A percentile compares a stretch with the other conserved stretches of the same genome.
phyloP scores from a whole-genome alignment of 2,329 filamentous ascomycete genomes.

The Helotiales sp. region DNA sequence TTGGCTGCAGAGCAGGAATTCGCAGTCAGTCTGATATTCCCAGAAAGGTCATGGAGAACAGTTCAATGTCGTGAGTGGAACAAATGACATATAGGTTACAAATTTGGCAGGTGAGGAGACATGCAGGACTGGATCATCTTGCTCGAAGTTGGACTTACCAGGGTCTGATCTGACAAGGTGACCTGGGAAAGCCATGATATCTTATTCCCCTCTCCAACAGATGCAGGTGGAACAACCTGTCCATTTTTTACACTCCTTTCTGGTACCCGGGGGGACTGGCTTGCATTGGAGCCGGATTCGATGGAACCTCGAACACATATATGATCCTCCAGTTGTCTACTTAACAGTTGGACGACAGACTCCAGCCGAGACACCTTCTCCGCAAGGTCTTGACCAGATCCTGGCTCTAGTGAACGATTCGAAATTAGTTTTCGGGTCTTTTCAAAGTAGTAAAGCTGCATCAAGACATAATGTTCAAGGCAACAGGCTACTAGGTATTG shows the following conservation, averaged over 20 bases:
- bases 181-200: background rate
- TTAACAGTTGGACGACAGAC: slow-evolving; percentile 9
- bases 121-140: too few relatives aligned
- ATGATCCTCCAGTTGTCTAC: slow-evolving; percentile 9
- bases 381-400: slow-evolving; percentile 7
- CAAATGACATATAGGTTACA: too few relatives aligned
- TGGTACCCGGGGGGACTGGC: background rate
- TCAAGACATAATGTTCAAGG: background rate
- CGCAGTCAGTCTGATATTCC: too few relatives aligned
- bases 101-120: too few relatives aligned
- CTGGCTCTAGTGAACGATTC: background rate
- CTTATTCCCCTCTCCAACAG: background rate
- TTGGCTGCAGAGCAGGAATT: too few relatives aligned
- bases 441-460: background rate
- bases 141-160: too few relatives aligned
- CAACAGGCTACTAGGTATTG: background rate
- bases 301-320: background rate
- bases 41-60: too few relatives aligned
- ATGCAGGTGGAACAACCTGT: background rate
- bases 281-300: background rate
- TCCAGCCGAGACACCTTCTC: slow-evolving; percentile 12
- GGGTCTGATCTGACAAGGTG: slow-evolving; percentile 2
- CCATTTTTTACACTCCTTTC: background rate
- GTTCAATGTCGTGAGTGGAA: too few relatives aligned
- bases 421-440: background rate